Evolutionary conservation across 2,329 filamentous ascomycete genomes (phyloP), one percentile per base, ranked within the genome.

Genomic region (Sporothrix humicola): DNA sequence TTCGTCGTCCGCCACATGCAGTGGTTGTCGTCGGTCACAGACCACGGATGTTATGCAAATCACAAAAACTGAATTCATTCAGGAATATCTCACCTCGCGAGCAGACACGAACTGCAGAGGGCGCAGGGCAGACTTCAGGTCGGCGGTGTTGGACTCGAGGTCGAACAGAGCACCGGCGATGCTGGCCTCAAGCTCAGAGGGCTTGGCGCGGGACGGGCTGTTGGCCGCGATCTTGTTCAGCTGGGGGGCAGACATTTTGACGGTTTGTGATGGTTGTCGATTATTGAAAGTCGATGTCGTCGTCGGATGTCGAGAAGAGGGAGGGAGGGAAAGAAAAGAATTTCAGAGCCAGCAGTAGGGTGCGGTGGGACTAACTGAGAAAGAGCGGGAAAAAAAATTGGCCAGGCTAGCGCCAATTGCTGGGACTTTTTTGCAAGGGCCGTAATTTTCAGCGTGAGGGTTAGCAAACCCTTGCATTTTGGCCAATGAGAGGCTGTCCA

Each of bases 51-150:
- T 71, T 71, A 69, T 69, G n/a, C 66, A 71, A n/a, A 48, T 44
- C 42, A 56, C 20, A 31, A 26, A 50, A 58, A 26, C 13, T 12
- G 4, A 6, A 1, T 65, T 77, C 74, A 84, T 37, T 37, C 31
- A 37, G 31, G 31, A 37, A 37, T 37, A 37, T 91, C 94, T 94
- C 92, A 99, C 96, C 95, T 99, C 96, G 87, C 95, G 94, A 85
- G 96, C 96, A 87, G 93, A 97, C 85, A 97, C 93, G 87, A 99
- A 95, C 91, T 99, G 96, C 87, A 99, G 92, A 86, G 96, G 96
- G 84, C 96, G 92, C 84, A 99, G 92, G 81, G 94, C 92, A 83
- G 90, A 90, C 93, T 95, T 97, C 87, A 99, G 93, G 87, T 99
- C 96, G 85, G 94, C 89, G 83, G 96, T 97, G 92, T 98, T 98